Percentiles rank a stretch among this genome's conserved stretches.
phyloP scores from a whole-genome alignment of 257 asterid genomes.

The Salvia hispanica region DNA sequence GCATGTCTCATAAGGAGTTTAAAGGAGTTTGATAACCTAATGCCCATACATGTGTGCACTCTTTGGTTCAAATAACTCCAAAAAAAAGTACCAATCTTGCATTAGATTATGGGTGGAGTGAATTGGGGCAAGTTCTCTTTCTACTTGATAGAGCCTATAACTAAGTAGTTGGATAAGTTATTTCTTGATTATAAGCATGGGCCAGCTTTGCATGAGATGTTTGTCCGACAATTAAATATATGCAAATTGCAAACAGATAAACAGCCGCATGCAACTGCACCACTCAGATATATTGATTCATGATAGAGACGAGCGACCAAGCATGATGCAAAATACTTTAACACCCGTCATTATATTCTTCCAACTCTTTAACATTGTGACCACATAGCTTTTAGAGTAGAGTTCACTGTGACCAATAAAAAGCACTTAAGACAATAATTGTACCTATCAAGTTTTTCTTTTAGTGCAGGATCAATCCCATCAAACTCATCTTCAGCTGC shows the following conservation, averaged over 20 bases:
- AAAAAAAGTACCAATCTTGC: neutral
- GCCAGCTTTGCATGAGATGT: conserved; percentile 22
- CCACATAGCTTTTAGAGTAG: conserved; percentile 10
- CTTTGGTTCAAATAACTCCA: conserved; percentile 24
- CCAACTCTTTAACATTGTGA: conserved; percentile 11
- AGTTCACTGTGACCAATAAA: conserved; percentile 24
- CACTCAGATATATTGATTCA: conserved; percentile 19
- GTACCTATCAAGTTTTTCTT: conserved; percentile 91
- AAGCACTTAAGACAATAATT: conserved; percentile 34
- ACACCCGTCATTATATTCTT: conserved; percentile 12
- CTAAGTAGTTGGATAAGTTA: neutral
- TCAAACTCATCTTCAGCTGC: conserved; percentile 70
- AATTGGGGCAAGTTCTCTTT: conserved; percentile 11
- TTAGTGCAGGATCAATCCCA: conserved; percentile 85
- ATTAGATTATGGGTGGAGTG: conserved; percentile 8
- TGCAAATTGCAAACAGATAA: conserved; percentile 1
- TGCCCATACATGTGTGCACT: neutral
- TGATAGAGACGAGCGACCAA: conserved; percentile 8
- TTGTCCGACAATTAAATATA: too few relatives aligned
- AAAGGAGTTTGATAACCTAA: neutral
- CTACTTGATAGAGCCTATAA: neutral
- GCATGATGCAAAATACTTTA: conserved; percentile 18
- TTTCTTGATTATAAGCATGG: conserved; percentile 27
- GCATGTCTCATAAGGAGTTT: neutral
- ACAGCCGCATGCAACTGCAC: conserved; percentile 12